phyloP scores from a whole-genome alignment of 192 early-diverging fungal genomes.

The Pecoramyces ruminantium region DNA sequence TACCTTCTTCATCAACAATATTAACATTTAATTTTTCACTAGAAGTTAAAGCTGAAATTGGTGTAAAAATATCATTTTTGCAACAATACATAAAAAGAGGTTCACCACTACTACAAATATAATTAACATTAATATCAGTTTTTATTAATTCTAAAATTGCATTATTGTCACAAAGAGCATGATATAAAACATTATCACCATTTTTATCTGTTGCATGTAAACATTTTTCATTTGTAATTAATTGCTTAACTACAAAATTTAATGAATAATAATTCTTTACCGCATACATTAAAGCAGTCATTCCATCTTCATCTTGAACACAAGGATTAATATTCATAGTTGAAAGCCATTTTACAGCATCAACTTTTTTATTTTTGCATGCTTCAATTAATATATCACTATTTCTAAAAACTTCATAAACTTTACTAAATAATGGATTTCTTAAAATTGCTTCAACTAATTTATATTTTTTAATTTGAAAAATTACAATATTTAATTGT shows the following conservation, averaged over 20 bases:
- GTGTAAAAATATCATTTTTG: not conserved
- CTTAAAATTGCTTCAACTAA: too few relatives aligned
- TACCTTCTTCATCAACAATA: not conserved
- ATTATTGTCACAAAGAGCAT: not conserved
- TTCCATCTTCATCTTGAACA: not conserved
- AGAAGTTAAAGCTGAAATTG: not conserved
- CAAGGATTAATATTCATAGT: not conserved
- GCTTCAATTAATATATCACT: not conserved
- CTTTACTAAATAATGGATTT: too few relatives aligned
- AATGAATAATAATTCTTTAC: not conserved
- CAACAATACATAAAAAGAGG: not conserved
- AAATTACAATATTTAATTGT: too few relatives aligned
- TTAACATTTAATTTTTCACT: not conserved
- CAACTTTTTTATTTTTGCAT: not conserved
- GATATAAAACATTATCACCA: not conserved
- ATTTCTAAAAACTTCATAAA: too few relatives aligned
- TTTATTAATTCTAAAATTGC: not conserved
- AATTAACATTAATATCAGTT: not conserved
- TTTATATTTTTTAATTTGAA: too few relatives aligned
- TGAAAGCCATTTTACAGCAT: not conserved
- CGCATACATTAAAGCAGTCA: not conserved
- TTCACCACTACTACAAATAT: not conserved
- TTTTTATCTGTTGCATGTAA: not conserved
- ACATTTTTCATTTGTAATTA: not conserved
- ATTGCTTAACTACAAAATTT: not conserved